Evolutionary conservation across 2,329 filamentous ascomycete species (phyloP).

Genomic region (Fusarium citri): DNA sequence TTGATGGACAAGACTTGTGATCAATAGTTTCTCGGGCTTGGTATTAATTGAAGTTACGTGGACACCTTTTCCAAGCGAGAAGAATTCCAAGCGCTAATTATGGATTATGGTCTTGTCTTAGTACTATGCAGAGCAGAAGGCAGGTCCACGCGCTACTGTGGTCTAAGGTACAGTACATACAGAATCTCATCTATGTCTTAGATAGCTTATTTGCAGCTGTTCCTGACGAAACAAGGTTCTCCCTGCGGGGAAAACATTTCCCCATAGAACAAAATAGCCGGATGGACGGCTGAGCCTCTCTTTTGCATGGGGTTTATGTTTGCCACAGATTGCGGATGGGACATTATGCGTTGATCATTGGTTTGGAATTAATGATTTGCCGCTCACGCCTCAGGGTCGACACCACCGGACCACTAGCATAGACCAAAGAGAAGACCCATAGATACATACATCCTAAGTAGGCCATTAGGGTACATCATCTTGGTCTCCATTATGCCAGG

Average conservation of each 20-base stretch:
- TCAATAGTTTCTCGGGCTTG: neutral
- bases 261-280: neutral
- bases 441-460: neutral
- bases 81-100: no score
- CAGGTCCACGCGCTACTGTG: neutral
- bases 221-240: neutral
- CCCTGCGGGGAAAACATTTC: neutral
- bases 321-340: neutral
- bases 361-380: neutral
- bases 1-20: neutral
- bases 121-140: no score
- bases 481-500: neutral
- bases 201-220: conserved; percentile 3
- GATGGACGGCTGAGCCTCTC: neutral
- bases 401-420: neutral
- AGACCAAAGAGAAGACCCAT: no score
- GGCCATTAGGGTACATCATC: neutral
- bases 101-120: no score
- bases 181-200: conserved; percentile 5
- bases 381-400: neutral
- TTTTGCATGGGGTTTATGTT: neutral
- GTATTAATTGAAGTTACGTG: neutral
- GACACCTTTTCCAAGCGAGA: conserved; percentile 2
- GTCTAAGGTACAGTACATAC: neutral
- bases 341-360: neutral